Conservation (phyloP, 306 rosid species). For the Medicago ruthenica region DNA sequence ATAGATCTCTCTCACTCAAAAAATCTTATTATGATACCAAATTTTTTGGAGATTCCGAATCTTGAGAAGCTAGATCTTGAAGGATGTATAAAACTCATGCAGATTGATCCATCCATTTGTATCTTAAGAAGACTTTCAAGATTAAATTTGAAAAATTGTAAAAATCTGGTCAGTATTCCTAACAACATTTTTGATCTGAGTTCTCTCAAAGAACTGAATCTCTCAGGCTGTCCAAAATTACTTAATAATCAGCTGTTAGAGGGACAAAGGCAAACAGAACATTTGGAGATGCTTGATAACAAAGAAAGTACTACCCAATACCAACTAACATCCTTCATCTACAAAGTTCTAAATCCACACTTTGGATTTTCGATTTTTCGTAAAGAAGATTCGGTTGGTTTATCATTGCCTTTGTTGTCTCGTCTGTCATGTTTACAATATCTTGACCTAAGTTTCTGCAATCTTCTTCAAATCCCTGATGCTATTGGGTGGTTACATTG, state of each 20-base stretch:
- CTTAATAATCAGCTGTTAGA: neutral
- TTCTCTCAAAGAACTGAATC: neutral
- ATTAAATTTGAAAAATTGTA: conserved; percentile 25
- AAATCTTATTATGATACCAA: conserved; percentile 32
- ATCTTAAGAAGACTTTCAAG: neutral
- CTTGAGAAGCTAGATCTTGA: conserved; percentile 21
- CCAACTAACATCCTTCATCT: neutral
- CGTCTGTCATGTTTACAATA: neutral
- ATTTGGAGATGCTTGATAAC: neutral
- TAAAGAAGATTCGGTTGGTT: neutral
- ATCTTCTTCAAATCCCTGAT: conserved; percentile 28
- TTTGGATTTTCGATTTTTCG: neutral
- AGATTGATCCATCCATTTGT: conserved; percentile 32
- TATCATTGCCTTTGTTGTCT: neutral
- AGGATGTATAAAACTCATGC: conserved; percentile 29
- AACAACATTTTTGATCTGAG: neutral
- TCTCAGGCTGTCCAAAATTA: neutral
- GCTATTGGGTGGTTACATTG: neutral
- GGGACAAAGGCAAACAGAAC: neutral
- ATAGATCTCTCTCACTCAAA: conserved; percentile 13
- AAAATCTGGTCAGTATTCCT: conserved; percentile 4
- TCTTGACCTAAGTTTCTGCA: conserved; percentile 37
- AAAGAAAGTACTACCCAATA: neutral
- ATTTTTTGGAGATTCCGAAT: conserved; percentile 12
- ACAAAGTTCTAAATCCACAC: neutral